A percentile compares a stretch with the other conserved stretches of the same genome.
These are phyloP conservation scores for Tricharina praecox DNA, from an alignment of 495 filamentous ascomycete species.

Conservation along the genomic window DNA sequence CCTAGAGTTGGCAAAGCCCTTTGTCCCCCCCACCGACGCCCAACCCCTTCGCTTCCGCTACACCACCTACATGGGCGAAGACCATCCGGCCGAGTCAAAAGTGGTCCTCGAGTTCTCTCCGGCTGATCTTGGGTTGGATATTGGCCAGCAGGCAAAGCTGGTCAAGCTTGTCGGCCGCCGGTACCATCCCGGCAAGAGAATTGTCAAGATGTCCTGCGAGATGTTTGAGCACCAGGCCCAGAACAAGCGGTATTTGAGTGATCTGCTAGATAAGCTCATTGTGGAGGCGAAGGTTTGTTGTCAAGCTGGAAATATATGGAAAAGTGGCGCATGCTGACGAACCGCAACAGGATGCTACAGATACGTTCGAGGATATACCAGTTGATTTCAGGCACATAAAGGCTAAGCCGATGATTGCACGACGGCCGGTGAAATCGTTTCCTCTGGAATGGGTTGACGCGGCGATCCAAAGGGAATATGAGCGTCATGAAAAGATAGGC, in stretches of 20 bases:
- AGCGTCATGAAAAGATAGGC: background rate
- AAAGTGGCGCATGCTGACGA: background rate
- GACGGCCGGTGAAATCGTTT: conserved; percentile 32
- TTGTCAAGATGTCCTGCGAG: conserved; percentile 82
- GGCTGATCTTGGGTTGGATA: conserved; percentile 47
- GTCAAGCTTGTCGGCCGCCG: conserved; percentile 74
- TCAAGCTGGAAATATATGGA: background rate
- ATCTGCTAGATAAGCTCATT: conserved; percentile 56
- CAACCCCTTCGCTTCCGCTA: conserved; percentile 78
- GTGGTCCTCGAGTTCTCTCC: conserved; percentile 80
- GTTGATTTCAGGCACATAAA: conserved; percentile 79
- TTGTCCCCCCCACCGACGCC: conserved; percentile 48
- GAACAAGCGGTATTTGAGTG: conserved; percentile 86
- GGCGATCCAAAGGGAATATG: conserved; percentile 9
- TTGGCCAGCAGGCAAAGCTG: conserved; percentile 56
- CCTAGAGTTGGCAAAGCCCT: conserved; percentile 71
- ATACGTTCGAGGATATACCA: conserved; percentile 77
- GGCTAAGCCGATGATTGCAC: conserved; percentile 41
- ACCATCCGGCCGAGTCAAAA: conserved; percentile 79
- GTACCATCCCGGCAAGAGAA: conserved; percentile 73
- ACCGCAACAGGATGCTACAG: conserved; percentile 42
- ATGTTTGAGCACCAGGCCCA: conserved; percentile 72
- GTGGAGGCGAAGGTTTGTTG: conserved; percentile 49
- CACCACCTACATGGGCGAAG: conserved; percentile 90
- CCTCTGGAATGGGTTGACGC: conserved; percentile 51